These are phyloP conservation scores for Suillus brevipes DNA, from an alignment of 768 basidiomycete species.

Conservation along the genomic window DNA sequence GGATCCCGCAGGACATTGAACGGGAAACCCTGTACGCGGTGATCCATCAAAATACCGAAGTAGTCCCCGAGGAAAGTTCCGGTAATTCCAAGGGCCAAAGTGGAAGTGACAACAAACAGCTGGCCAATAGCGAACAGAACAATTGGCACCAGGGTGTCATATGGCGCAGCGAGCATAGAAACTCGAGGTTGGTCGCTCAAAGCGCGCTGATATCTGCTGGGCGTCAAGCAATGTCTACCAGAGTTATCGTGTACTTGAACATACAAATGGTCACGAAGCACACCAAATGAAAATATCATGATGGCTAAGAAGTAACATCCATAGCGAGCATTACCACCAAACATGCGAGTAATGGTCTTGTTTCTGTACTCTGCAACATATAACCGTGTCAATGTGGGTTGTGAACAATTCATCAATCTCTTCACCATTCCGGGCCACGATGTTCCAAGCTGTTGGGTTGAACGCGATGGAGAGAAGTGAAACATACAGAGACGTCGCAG, in stretches of 20 bases:
- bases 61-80: slow-evolving; percentile 90
- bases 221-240: slow-evolving; percentile 1
- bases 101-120: slow-evolving; percentile 83
- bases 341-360: slow-evolving; percentile 83
- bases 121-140: slow-evolving; percentile 72
- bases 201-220: slow-evolving; percentile 69
- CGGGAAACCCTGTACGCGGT: slow-evolving; percentile 93
- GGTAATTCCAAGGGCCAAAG: slow-evolving; percentile 88
- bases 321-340: slow-evolving; percentile 67
- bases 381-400: not conserved
- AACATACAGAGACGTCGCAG: slow-evolving; percentile 63
- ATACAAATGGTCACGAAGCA: slow-evolving; percentile 83
- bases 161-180: slow-evolving; percentile 65
- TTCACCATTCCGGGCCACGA: slow-evolving; percentile 88
- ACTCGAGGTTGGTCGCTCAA: slow-evolving; percentile 72
- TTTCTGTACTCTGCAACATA: slow-evolving; percentile 65
- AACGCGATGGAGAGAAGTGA: slow-evolving; percentile 75
- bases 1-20: slow-evolving; percentile 92
- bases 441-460: slow-evolving; percentile 96
- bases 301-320: slow-evolving; percentile 89
- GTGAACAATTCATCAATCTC: slow-evolving; percentile 9
- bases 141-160: slow-evolving; percentile 57
- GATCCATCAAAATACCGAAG: slow-evolving; percentile 85
- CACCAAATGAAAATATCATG: slow-evolving; percentile 82
- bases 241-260: slow-evolving; percentile 30